Evolutionary conservation across 2,329 filamentous ascomycete species (phyloP).

Genomic region (Aspergillus melleus): DNA sequence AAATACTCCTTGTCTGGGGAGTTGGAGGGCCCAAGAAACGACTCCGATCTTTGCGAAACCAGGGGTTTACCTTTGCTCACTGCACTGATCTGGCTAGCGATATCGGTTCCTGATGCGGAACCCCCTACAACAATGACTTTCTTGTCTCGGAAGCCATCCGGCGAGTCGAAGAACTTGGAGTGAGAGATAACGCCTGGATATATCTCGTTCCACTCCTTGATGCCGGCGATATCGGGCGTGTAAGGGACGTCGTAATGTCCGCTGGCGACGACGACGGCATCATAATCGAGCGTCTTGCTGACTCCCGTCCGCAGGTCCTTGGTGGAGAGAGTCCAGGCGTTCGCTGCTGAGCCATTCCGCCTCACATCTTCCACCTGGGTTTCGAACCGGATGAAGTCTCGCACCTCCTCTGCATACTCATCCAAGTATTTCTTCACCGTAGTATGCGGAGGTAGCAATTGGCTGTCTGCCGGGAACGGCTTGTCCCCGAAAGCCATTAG

Average conservation of each 20-base stretch:
- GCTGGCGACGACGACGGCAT: constrained; percentile 73
- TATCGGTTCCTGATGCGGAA: constrained; percentile 80
- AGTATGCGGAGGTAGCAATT: constrained; percentile 73
- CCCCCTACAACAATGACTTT: constrained; percentile 85
- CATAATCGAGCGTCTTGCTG: constrained; percentile 56
- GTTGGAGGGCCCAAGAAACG: constrained; percentile 41
- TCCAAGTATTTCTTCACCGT: constrained; percentile 73
- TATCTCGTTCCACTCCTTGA: constrained; percentile 58
- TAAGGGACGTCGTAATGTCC: constrained; percentile 73
- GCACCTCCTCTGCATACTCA: constrained; percentile 67
- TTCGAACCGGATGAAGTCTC: constrained; percentile 66
- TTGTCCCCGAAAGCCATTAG: constrained; percentile 80
- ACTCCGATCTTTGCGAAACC: constrained; percentile 59
- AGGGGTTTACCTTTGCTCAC: constrained; percentile 63
- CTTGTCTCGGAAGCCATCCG: constrained; percentile 62
- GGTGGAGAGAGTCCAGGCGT: constrained; percentile 62
- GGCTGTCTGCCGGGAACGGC: constrained; percentile 61
- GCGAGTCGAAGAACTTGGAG: constrained; percentile 75
- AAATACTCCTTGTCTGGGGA: constrained; percentile 57
- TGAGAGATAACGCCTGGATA: constrained; percentile 67
- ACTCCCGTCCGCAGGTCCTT: constrained; percentile 50
- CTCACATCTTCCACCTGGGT: constrained; percentile 67
- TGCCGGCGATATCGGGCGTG: constrained; percentile 63
- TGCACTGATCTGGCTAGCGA: constrained; percentile 71
- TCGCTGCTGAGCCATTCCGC: constrained; percentile 34